Percentiles rank a stretch among this genome's conserved stretches.
phyloP scores from a whole-genome alignment of 2,329 filamentous ascomycete species.

The Colletotrichum echinochloae region DNA sequence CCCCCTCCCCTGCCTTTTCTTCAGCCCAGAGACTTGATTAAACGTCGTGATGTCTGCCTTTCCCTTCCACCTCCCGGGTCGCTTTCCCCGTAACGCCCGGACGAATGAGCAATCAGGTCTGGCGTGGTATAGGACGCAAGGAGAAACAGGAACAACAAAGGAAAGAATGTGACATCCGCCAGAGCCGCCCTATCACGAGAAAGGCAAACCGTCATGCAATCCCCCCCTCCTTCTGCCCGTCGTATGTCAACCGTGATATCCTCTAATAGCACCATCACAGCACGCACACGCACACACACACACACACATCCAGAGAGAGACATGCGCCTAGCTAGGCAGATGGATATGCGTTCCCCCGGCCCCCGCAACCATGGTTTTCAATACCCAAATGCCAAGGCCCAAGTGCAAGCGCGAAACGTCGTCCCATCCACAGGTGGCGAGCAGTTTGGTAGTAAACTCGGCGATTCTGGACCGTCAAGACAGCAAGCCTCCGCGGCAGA shows the following conservation, averaged over 20 bases:
- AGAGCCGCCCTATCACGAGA: background rate
- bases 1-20: background rate
- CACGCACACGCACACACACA: background rate
- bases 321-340: too few relatives aligned
- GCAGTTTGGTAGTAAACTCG: background rate
- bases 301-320: too few relatives aligned
- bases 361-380: background rate
- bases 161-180: background rate
- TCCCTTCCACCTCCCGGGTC: too few relatives aligned
- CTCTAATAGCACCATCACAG: background rate
- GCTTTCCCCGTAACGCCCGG: too few relatives aligned
- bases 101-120: background rate
- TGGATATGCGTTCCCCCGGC: background rate
- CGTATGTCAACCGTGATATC: background rate
- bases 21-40: constrained; percentile 18
- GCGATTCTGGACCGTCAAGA: background rate
- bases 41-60: background rate
- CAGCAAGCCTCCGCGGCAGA: background rate
- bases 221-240: background rate
- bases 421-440: background rate
- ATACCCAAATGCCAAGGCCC: background rate
- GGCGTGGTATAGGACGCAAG: too few relatives aligned
- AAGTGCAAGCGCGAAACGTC: background rate
- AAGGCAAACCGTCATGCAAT: background rate
- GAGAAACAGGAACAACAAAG: background rate